phyloP scores from a whole-genome alignment of 352 stramenopile genomes.

The Phytopythium mirpurense region DNA sequence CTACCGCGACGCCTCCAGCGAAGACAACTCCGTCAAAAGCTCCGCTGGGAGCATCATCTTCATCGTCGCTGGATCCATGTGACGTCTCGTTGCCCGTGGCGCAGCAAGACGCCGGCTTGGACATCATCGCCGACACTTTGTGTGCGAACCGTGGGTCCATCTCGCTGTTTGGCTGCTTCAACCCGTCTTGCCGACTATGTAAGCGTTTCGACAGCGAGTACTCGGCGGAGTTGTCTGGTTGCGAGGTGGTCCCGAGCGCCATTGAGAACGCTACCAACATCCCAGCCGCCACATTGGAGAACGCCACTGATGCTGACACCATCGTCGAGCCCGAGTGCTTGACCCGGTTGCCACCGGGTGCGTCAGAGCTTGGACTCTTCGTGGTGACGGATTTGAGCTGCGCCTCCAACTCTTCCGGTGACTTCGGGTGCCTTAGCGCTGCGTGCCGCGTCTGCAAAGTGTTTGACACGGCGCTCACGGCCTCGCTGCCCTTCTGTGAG shows the following conservation, averaged over 20 bases:
- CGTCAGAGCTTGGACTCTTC: conserved; percentile 12
- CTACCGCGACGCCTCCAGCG: background rate
- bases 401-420: background rate
- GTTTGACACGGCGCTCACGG: conserved; percentile 12
- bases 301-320: background rate
- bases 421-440: conserved; percentile 22
- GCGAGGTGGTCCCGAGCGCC: background rate
- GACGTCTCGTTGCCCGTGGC: background rate
- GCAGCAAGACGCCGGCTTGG: conserved; percentile 6
- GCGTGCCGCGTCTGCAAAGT: conserved; percentile 29
- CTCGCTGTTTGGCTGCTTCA: conserved; percentile 3
- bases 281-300: background rate
- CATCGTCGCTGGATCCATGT: background rate
- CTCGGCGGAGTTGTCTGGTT: background rate
- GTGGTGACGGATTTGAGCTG: conserved; percentile 2
- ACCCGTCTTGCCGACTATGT: conserved; percentile 17
- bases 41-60: background rate
- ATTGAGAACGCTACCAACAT: background rate
- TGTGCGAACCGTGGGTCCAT: conserved; percentile 6
- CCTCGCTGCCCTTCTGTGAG: conserved; percentile 10
- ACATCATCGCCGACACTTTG: conserved; percentile 5
- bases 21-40: background rate
- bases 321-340: background rate
- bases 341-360: background rate
- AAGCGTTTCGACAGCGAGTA: conserved; percentile 11